phyloP scores from a whole-genome alignment of 306 rosid species.

The Lupinus albus region DNA sequence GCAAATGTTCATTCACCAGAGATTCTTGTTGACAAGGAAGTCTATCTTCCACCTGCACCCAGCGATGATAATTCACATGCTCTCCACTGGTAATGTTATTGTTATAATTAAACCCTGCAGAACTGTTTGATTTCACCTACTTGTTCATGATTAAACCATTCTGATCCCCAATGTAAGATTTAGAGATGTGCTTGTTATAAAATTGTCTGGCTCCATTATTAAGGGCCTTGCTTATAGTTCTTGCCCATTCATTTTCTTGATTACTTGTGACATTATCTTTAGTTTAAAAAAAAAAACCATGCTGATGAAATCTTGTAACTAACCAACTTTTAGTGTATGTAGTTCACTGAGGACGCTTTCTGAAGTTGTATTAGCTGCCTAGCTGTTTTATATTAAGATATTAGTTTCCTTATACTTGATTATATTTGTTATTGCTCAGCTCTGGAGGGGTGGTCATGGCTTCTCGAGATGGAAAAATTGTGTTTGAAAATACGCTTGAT shows the following conservation, averaged over 20 bases:
- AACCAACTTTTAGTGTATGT: conserved; percentile 12
- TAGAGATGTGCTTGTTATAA: conserved; percentile 2
- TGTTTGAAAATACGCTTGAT: conserved; percentile 90
- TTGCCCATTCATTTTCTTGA: neutral
- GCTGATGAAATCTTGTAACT: neutral
- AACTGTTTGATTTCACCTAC: conserved; percentile 2
- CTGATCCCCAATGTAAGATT: neutral
- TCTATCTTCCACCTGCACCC: conserved; percentile 88
- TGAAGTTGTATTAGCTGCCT: conserved; percentile 21
- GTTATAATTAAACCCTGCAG: conserved; percentile 16
- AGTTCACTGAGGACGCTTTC: conserved; percentile 31
- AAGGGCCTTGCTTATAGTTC: conserved; percentile 18
- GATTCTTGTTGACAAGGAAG: conserved; percentile 62
- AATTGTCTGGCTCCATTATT: conserved; percentile 20
- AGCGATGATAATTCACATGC: conserved; percentile 67
- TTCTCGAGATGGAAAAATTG: conserved; percentile 97
- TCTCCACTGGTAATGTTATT: conserved; percentile 62
- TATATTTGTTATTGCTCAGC: conserved; percentile 54
- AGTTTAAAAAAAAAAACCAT: neutral
- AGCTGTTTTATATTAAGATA: conserved; percentile 14
- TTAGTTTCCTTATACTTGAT: conserved; percentile 32
- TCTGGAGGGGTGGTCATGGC: conserved; percentile 98
- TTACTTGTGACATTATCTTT: conserved; percentile 15
- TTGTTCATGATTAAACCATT: conserved; percentile 8
- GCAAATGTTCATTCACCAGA: conserved; percentile 71